Base-by-base conservation (phyloP, 1,139 yeast genomes). In the Eremothecium sinecaudum region DNA sequence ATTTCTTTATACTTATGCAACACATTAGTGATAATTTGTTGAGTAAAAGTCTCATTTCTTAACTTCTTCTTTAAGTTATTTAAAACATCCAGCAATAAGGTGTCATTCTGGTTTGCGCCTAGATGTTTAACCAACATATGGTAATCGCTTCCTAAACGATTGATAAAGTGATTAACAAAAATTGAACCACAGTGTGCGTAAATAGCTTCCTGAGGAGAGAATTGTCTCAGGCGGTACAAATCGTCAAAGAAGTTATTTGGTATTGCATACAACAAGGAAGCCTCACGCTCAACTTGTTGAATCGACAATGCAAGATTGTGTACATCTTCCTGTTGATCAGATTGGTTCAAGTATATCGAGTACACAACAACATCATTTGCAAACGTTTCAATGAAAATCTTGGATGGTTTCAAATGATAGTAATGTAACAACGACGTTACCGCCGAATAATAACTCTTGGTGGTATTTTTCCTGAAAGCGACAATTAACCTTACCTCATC, bases 121-220 rank as follows among this genome's bases (percentile, higher is more conserved):
- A 53, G 28, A 35, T 50, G 49, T 11, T 47, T 41, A 11, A 54
- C 32, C 51, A 90, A 69, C 36, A 84, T 71, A 45, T 71, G 75
- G 61, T 82, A 90, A 61, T 87, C 97, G 2, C 50, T 38, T 18
- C 98, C 98, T 52, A 90, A 70, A 54, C 98, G 73, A 65, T 90
- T 90, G 59, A 90, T 72, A 63, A 90, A 90, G 60, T 90, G 97
- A 32, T 94, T 79, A 34, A 84, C 94, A 54, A 90, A 90, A 41
- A 86, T 82, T 35, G 83, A 82, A 48, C 90, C 95, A 54, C 86
- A 80, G 60, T 90, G 97, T 28, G 97, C 94, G 58, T 90, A 90
- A 43, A 87, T 79, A 34, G 90, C 75, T 63, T 90, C 97, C 62
- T 90, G 98, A 50, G 92, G 75, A 1, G 96, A 86, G 59, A 87